These are phyloP conservation scores for Chytriomyces sp. DNA, from an alignment of 192 early-diverging fungal genomes.

Conservation along the genomic window DNA sequence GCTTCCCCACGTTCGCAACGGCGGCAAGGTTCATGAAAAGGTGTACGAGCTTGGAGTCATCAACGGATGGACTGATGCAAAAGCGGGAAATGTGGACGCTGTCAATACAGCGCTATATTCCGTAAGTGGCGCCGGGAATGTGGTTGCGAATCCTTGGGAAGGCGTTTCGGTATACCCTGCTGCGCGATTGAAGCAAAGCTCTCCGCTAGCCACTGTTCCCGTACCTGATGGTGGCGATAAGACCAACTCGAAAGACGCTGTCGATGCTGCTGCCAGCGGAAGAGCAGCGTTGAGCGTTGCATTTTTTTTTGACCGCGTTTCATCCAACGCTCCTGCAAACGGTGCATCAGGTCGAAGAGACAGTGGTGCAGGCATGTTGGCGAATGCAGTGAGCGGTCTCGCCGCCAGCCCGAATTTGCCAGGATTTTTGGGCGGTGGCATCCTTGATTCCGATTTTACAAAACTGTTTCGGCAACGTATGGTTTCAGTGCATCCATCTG, in stretches of 20 bases:
- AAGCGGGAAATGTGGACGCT: constrained; percentile 7
- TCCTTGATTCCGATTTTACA: neutral
- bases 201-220: neutral
- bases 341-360: neutral
- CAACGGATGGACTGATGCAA: constrained; percentile 43
- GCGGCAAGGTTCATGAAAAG: neutral
- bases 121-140: neutral
- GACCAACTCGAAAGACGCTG: neutral
- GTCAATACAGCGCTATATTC: neutral
- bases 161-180: constrained; percentile 43
- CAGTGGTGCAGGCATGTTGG: neutral
- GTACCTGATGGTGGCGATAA: constrained; percentile 1
- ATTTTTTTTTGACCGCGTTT: constrained; percentile 28
- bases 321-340: neutral
- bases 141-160: neutral
- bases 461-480: constrained; percentile 40
- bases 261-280: constrained; percentile 2
- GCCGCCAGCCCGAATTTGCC: neutral
- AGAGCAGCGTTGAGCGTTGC: constrained; percentile 20
- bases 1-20: neutral
- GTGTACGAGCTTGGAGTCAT: constrained; percentile 34
- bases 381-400: too few relatives aligned
- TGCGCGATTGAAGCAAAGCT: constrained; percentile 43
- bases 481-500: constrained; percentile 45
- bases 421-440: neutral